Evolutionary conservation across 306 rosid species (phyloP).

Genomic region (Prunus fruticosa): DNA sequence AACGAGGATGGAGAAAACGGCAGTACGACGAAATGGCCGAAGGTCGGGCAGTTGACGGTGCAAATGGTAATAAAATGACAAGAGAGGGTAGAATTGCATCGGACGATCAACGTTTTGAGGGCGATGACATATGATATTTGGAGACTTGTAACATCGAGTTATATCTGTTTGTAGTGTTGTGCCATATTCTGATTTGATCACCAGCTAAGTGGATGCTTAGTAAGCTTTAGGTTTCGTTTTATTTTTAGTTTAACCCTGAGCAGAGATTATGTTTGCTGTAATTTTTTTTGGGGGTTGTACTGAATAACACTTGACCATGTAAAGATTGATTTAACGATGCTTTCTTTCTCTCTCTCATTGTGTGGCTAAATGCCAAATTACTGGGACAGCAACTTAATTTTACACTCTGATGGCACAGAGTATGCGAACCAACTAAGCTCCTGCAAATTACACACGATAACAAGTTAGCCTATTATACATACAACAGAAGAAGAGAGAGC

Average conservation of each 20-base stretch:
- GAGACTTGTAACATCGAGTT: conserved; percentile 9
- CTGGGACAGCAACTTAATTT: background rate
- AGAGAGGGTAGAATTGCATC: conserved; percentile 21
- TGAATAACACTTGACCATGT: conserved; percentile 21
- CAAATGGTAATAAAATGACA: conserved; percentile 29
- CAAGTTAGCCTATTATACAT: conserved; percentile 26
- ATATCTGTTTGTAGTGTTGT: conserved; percentile 16
- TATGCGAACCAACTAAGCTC: conserved; percentile 31
- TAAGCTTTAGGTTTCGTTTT: conserved; percentile 21
- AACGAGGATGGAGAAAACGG: conserved; percentile 39
- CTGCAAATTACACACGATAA: conserved; percentile 25
- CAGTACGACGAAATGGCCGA: conserved; percentile 34
- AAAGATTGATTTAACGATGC: conserved; percentile 18
- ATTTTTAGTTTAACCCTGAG: conserved; percentile 16
- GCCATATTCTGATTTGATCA: conserved; percentile 19
- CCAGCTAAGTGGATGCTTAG: conserved; percentile 19
- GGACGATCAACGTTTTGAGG: conserved; percentile 17
- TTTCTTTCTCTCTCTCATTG: conserved; percentile 3
- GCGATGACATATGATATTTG: conserved; percentile 13
- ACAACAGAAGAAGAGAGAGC: background rate
- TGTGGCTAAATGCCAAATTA: background rate
- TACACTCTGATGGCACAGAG: conserved; percentile 14
- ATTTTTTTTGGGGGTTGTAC: background rate
- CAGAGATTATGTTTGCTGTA: conserved; percentile 13
- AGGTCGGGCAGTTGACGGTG: conserved; percentile 26